phyloP scores from a whole-genome alignment of 2,329 filamentous ascomycete species.

The Fonsecaea multimorphosa region DNA sequence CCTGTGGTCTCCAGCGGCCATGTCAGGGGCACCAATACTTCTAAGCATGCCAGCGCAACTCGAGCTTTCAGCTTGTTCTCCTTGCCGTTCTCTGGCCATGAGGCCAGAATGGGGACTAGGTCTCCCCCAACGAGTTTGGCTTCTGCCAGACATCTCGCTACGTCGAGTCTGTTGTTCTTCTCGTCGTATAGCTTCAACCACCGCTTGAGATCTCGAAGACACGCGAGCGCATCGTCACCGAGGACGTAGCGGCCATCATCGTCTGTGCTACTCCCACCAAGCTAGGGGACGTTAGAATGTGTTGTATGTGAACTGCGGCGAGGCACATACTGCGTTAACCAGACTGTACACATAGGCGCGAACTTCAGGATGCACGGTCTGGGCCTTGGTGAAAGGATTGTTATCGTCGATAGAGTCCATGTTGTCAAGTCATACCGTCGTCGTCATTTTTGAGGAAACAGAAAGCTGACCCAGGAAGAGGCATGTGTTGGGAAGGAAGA shows the following conservation, averaged over 20 bases:
- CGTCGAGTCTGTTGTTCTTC: conserved; percentile 90
- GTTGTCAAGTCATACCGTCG: conserved; percentile 9
- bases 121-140: conserved; percentile 91
- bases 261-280: conserved; percentile 80
- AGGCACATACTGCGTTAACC: conserved; percentile 78
- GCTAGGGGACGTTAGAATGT: conserved; percentile 56
- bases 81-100: conserved; percentile 75
- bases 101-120: conserved; percentile 83
- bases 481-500: neutral
- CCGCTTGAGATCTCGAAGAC: conserved; percentile 88
- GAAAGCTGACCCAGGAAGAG: neutral
- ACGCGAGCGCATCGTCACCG: conserved; percentile 90
- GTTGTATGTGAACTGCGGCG: conserved; percentile 33
- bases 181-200: conserved; percentile 96
- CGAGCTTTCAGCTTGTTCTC: conserved; percentile 78
- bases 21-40: conserved; percentile 88
- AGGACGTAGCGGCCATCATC: conserved; percentile 84
- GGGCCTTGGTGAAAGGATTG: conserved; percentile 53
- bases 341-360: conserved; percentile 92
- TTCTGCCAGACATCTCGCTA: conserved; percentile 88
- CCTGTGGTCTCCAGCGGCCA: conserved; percentile 87
- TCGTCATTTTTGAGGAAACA: conserved; percentile 1
- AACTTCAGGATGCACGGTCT: conserved; percentile 85
- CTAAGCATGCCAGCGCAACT: conserved; percentile 82
- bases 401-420: conserved; percentile 49